Conservation (phyloP, 2,329 filamentous ascomycete species). For the Chrysosporium keratinophilum region DNA sequence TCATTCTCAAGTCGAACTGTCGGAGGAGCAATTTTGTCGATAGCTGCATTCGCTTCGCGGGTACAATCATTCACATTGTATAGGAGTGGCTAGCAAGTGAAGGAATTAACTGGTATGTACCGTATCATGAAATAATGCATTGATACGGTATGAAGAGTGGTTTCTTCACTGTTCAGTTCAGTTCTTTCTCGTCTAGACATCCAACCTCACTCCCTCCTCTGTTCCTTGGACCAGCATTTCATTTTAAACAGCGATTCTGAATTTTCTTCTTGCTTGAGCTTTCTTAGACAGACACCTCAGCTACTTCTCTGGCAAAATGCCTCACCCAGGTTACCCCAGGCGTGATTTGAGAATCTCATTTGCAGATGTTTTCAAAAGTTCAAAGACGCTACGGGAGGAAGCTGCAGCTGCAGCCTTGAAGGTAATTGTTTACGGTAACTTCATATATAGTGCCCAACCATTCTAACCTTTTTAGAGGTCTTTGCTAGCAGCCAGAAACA, state of each 20-base stretch:
- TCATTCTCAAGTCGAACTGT: no score
- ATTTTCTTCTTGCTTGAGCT: not conserved
- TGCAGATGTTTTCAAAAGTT: slow-evolving; percentile 20
- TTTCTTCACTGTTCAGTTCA: not conserved
- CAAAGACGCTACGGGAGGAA: slow-evolving; percentile 17
- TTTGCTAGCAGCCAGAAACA: slow-evolving; percentile 10
- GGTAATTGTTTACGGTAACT: slow-evolving; percentile 8
- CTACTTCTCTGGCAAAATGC: slow-evolving; percentile 5
- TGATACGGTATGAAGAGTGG: not conserved
- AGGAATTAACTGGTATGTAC: not conserved
- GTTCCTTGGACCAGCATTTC: no score
- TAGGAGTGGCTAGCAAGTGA: not conserved
- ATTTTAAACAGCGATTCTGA: no score
- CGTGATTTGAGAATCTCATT: slow-evolving; percentile 16
- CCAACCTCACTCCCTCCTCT: not conserved
- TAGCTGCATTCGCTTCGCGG: not conserved
- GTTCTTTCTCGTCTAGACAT: not conserved
- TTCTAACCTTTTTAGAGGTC: slow-evolving; percentile 6
- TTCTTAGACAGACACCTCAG: not conserved
- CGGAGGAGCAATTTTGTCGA: not conserved
- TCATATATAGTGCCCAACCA: not conserved
- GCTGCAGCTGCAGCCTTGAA: slow-evolving; percentile 14
- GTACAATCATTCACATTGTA: not conserved
- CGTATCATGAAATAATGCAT: not conserved
- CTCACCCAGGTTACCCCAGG: not conserved